Base-by-base conservation (phyloP, 495 filamentous ascomycete species). In the Hypoxylon subgilvum region DNA sequence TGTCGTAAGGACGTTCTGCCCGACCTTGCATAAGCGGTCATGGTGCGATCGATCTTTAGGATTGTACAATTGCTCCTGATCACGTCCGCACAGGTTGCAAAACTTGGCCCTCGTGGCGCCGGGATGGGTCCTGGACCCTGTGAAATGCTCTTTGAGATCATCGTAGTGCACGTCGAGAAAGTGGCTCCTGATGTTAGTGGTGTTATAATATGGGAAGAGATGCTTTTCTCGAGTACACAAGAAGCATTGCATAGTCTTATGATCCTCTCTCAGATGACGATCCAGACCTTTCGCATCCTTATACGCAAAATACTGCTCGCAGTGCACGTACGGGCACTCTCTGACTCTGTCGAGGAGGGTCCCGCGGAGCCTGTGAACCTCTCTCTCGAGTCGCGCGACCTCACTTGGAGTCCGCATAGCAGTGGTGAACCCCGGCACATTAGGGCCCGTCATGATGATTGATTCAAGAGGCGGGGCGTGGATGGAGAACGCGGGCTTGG, bases 371-470 rank as follows among this genome's bases (percentile, higher is more conserved):
- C 53, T 46, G 17, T 66, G 63, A 14, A 71, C 63, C 45, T 72
- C 66, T 6, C 35, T 45, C 25, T 77, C 70, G 6, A 76, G 64
- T 12, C 65, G 58, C 5, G 67, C 68, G 1, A 63, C 25, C 58
- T 78, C 76, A 8, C 65, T 68, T 2, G 76, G 74, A 14, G 74
- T 78, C 50, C 74, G 43, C 41, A 78, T 70, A 5, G 66, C 67
- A 16, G 69, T 59, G 21, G 72, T 69, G 13, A 72, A 68, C 12
- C 50, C 55, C 2, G 76, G 76, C 28, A 72, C 48, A 31, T 51
- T 58, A 17, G 66, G 57, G 0, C 65, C 65, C 6, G 70, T 56
- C 35, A 59, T 64, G 32, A 77, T 67, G 23, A 76, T 43, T 1
- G 50, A 40, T 19, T 78, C 74, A 12, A 77, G 14, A 3, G 71